Conservation (phyloP, 306 rosid genomes). For the Oxytropis ochrocephala region DNA sequence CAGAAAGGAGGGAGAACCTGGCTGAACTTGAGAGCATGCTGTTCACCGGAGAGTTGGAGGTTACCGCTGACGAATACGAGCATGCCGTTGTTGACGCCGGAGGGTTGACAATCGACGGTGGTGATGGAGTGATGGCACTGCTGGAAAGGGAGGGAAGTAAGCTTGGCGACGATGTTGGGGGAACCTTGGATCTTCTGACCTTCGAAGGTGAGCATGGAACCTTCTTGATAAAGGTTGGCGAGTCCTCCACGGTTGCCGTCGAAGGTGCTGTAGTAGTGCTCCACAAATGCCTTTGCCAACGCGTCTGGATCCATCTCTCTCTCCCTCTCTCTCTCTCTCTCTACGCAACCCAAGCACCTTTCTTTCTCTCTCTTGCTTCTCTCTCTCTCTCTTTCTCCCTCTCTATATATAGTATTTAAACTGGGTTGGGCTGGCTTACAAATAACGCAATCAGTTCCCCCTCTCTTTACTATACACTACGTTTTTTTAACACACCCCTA, state of each 20-base stretch:
- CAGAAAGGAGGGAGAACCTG: slow-evolving; percentile 42
- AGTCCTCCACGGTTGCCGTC: slow-evolving; percentile 51
- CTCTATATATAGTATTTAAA: background rate
- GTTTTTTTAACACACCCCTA: too few species aligned
- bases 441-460: too few species aligned
- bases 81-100: slow-evolving; percentile 74
- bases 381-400: too few species aligned
- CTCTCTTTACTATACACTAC: too few species aligned
- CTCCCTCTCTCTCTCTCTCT: slow-evolving; percentile 38
- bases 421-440: too few species aligned
- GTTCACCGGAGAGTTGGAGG: slow-evolving; percentile 91
- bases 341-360: background rate
- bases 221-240: slow-evolving; percentile 63
- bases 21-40: slow-evolving; percentile 90
- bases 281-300: slow-evolving; percentile 84
- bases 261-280: slow-evolving; percentile 81
- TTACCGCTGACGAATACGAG: slow-evolving; percentile 94
- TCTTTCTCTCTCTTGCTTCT: background rate
- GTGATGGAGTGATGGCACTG: slow-evolving; percentile 87
- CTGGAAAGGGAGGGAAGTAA: slow-evolving; percentile 79
- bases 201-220: slow-evolving; percentile 88
- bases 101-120: slow-evolving; percentile 93
- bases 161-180: slow-evolving; percentile 67
- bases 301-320: slow-evolving; percentile 81
- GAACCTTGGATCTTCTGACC: slow-evolving; percentile 93